These are phyloP conservation scores for Bondarzewia mesenterica DNA, from an alignment of 1,284 basidiomycete genomes.

Conservation along the genomic window DNA sequence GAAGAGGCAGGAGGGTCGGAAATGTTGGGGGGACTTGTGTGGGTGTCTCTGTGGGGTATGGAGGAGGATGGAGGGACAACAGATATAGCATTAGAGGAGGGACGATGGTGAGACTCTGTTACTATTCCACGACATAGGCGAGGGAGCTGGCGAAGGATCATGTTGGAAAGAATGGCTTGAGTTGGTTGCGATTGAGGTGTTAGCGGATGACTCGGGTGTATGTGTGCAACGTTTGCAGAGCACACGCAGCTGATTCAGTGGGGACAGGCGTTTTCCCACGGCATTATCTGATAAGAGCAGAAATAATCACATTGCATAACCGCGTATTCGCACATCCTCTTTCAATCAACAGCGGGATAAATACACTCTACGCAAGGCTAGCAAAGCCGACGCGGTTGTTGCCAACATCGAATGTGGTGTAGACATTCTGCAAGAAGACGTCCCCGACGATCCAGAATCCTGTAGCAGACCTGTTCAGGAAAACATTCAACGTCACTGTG, in stretches of 20 bases:
- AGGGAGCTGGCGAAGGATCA: neutral
- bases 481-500: neutral
- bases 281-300: neutral
- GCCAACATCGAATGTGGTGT: conserved; percentile 14
- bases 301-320: too few relatives aligned
- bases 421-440: conserved; percentile 17
- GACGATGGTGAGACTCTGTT: conserved; percentile 1
- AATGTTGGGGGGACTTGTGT: neutral
- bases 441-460: conserved; percentile 23
- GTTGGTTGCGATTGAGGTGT: neutral
- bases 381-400: conserved; percentile 15
- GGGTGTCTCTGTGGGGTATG: conserved; percentile 1
- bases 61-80: neutral
- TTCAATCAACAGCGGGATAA: too few relatives aligned
- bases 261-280: neutral
- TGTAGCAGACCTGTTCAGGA: neutral
- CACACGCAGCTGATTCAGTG: neutral
- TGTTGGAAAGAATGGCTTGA: neutral
- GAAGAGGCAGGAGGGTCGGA: conserved; percentile 1
- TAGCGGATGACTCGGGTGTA: neutral
- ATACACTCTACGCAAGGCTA: conserved; percentile 1
- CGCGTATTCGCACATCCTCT: too few relatives aligned
- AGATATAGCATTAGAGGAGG: conserved; percentile 1
- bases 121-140: neutral
- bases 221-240: neutral